These are phyloP conservation scores for Monilinia polystroma DNA, from an alignment of 2,329 filamentous ascomycete genomes.

Conservation along the genomic window DNA sequence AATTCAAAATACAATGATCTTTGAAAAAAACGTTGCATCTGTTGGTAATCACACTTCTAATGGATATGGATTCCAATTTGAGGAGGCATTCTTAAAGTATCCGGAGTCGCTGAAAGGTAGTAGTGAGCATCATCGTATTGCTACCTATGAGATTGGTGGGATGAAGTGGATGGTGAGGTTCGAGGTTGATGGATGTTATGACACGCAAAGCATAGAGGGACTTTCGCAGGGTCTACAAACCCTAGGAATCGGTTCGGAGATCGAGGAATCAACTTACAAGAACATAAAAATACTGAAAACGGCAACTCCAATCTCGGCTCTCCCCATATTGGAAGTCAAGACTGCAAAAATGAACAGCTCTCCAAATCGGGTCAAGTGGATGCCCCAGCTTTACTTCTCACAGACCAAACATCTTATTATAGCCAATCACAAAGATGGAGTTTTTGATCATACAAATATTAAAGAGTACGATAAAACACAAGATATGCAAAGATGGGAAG, in stretches of 20 bases:
- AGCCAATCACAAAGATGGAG: slow-evolving; percentile 29
- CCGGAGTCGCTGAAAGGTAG: slow-evolving; percentile 30
- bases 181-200: slow-evolving; percentile 38
- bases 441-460: slow-evolving; percentile 24
- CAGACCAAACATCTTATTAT: slow-evolving; percentile 31
- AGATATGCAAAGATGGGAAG: slow-evolving; percentile 24
- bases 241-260: background rate
- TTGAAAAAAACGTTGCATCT: slow-evolving; percentile 38
- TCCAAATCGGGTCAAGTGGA: slow-evolving; percentile 16
- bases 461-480: slow-evolving; percentile 14
- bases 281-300: slow-evolving; percentile 24
- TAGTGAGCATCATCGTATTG: slow-evolving; percentile 34
- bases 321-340: slow-evolving; percentile 33
- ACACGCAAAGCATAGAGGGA: too few species aligned
- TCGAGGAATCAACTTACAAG: slow-evolving; percentile 10
- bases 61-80: slow-evolving; percentile 41
- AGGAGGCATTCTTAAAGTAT: slow-evolving; percentile 35
- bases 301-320: slow-evolving; percentile 25
- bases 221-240: background rate
- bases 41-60: slow-evolving; percentile 23
- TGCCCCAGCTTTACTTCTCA: slow-evolving; percentile 35
- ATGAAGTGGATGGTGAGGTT: slow-evolving; percentile 37
- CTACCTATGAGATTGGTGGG: slow-evolving; percentile 35
- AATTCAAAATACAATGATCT: slow-evolving; percentile 40
- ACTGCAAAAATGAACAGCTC: slow-evolving; percentile 15